phyloP scores from a whole-genome alignment of 1,284 basidiomycete species.

The Anthracocystis panici-leucophaei region DNA sequence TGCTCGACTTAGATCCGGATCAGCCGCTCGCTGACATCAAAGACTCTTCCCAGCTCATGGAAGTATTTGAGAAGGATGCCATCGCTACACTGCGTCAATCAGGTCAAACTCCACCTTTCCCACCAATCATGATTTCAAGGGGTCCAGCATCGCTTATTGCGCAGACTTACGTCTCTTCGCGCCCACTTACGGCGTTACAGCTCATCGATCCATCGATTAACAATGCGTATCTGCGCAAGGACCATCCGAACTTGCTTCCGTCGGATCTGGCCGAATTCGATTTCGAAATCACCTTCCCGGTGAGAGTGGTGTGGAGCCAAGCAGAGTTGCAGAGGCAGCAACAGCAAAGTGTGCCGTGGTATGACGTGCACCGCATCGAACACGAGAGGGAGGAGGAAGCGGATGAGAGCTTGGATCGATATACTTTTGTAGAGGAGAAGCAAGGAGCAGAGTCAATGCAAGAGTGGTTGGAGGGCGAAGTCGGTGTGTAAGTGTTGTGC shows the following conservation, averaged over 20 bases:
- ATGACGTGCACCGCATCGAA: constrained; percentile 64
- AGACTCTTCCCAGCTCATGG: constrained; percentile 44
- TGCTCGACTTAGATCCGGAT: constrained; percentile 61
- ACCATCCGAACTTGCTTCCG: constrained; percentile 35
- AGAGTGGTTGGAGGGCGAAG: constrained; percentile 62
- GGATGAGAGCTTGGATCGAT: constrained; percentile 59
- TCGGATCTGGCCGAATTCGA: constrained; percentile 51
- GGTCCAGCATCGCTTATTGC: constrained; percentile 53
- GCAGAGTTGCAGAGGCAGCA: constrained; percentile 48
- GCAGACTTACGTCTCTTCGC: constrained; percentile 63
- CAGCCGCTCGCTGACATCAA: constrained; percentile 16
- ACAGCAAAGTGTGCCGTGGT: constrained; percentile 52
- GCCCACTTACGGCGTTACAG: constrained; percentile 59
- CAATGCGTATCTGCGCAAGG: constrained; percentile 36
- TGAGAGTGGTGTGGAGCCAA: constrained; percentile 57
- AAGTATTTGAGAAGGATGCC: constrained; percentile 44
- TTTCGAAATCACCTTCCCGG: constrained; percentile 61
- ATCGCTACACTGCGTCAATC: constrained; percentile 34
- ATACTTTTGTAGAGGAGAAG: constrained; percentile 50
- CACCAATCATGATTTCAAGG: constrained; percentile 56
- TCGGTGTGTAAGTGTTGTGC: constrained; percentile 59
- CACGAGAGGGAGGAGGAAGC: constrained; percentile 59
- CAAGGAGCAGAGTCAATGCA: constrained; percentile 42
- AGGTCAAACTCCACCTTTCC: constrained; percentile 52
- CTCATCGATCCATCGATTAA: constrained; percentile 62